Percentiles rank a stretch among this genome's conserved stretches.
These are phyloP conservation scores for Melanomma pulvis-pyrius DNA, from an alignment of 495 filamentous ascomycete genomes.

Conservation along the genomic window DNA sequence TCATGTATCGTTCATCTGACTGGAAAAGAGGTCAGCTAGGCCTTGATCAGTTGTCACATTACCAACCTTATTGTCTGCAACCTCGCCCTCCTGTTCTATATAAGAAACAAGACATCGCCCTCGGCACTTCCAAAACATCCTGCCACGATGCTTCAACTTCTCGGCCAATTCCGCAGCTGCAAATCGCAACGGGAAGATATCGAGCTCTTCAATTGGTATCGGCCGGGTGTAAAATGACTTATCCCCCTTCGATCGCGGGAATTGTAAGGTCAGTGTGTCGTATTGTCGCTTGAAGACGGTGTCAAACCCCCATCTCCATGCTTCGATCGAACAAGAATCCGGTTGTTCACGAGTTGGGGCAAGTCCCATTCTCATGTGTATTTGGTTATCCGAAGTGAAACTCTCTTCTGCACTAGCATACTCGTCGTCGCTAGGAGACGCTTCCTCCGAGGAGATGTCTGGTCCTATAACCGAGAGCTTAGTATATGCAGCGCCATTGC, in stretches of 20 bases:
- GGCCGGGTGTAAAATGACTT: not conserved
- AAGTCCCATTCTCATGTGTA: not conserved
- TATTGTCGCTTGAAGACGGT: not conserved
- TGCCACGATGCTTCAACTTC: not conserved
- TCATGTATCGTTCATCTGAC: constrained; percentile 11
- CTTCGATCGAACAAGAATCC: not conserved
- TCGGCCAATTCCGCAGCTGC: not conserved
- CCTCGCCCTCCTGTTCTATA: not conserved
- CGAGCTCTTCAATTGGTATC: not conserved
- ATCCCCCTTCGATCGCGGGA: not conserved
- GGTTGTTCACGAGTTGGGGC: too few species aligned
- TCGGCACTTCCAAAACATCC: constrained; percentile 13
- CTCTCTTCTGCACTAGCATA: not conserved
- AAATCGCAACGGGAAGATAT: not conserved
- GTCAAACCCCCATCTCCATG: not conserved
- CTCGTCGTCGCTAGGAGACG: not conserved
- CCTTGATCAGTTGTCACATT: too few species aligned
- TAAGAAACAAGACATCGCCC: constrained; percentile 9
- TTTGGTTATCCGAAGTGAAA: not conserved
- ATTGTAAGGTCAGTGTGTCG: not conserved
- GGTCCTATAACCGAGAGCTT: too few species aligned
- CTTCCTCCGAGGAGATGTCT: not conserved
- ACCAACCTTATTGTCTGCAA: too few species aligned
- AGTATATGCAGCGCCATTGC: not conserved
- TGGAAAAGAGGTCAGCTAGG: too few species aligned